Evolutionary conservation across 2,329 filamentous ascomycete species (phyloP).

Genomic region (Penicillium glabrum): DNA sequence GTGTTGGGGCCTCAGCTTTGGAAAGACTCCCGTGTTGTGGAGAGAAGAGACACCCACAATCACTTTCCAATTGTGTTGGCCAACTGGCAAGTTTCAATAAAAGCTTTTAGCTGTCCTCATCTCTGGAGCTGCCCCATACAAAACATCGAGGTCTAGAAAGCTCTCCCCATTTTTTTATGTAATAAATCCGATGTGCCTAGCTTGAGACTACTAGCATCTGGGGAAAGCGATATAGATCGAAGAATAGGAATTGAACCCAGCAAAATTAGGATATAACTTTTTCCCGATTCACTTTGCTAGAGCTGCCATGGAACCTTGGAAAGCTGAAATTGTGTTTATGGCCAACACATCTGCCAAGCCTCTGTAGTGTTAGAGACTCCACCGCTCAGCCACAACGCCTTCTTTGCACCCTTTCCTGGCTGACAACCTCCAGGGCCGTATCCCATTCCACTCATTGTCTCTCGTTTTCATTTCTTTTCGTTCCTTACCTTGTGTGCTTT

Average conservation of each 20-base stretch:
- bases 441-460: slow-evolving; percentile 16
- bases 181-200: too few relatives aligned
- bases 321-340: neutral
- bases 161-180: too few relatives aligned
- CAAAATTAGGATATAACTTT: too few relatives aligned
- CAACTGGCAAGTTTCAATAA: neutral
- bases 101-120: neutral
- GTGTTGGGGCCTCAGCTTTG: too few relatives aligned
- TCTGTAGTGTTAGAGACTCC: slow-evolving; percentile 4
- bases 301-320: neutral
- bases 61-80: neutral
- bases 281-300: too few relatives aligned
- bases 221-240: too few relatives aligned
- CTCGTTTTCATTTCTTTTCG: slow-evolving; percentile 4
- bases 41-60: too few relatives aligned
- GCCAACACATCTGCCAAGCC: neutral
- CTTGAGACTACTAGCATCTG: too few relatives aligned
- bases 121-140: neutral
- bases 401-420: slow-evolving; percentile 4
- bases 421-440: neutral
- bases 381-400: slow-evolving; percentile 18
- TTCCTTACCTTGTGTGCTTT: neutral
- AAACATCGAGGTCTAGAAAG: neutral
- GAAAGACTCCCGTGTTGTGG: too few relatives aligned
- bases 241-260: too few relatives aligned